Percentiles rank a stretch among this genome's conserved stretches.
Conservation (phyloP, 495 filamentous ascomycete genomes). For the Poronia punctata region DNA sequence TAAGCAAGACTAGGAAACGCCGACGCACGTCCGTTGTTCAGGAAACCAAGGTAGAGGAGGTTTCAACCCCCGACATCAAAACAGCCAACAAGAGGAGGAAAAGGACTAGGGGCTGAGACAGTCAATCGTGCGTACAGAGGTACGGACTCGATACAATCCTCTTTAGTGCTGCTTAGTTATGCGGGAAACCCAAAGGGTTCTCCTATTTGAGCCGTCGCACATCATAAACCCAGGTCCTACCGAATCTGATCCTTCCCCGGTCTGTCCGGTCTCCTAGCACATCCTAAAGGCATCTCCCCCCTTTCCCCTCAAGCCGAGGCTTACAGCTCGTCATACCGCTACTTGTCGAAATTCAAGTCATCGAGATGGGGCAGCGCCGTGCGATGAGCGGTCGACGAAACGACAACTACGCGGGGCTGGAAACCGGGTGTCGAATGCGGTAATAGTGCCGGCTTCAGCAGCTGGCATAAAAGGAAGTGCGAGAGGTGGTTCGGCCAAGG, state of each 20-base stretch:
- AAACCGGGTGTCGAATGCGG: slow-evolving; percentile 22
- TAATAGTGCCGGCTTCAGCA: slow-evolving; percentile 38
- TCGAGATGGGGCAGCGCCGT: slow-evolving; percentile 30
- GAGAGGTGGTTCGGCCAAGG: slow-evolving; percentile 44
- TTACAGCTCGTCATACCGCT: slow-evolving; percentile 28
- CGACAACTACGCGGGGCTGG: slow-evolving; percentile 28
- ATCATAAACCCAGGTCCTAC: slow-evolving; percentile 5
- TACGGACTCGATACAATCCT: not conserved
- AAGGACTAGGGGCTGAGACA: slow-evolving; percentile 9
- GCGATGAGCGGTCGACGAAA: slow-evolving; percentile 34
- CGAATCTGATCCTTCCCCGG: not conserved
- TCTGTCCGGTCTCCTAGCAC: slow-evolving; percentile 6
- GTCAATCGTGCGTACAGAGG: not conserved
- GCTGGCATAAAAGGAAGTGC: slow-evolving; percentile 50
- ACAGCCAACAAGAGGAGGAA: slow-evolving; percentile 14
- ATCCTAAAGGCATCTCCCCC: slow-evolving; percentile 40
- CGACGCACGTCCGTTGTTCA: slow-evolving; percentile 9
- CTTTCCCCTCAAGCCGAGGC: slow-evolving; percentile 30
- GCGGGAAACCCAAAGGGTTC: too few relatives aligned
- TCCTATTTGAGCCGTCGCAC: not conserved
- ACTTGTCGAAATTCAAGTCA: slow-evolving; percentile 38
- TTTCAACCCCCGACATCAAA: slow-evolving; percentile 3
- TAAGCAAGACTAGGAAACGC: slow-evolving; percentile 4
- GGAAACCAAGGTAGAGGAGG: slow-evolving; percentile 15
- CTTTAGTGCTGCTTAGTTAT: too few relatives aligned